These are phyloP conservation scores for Ampelomyces quisqualis DNA, from an alignment of 2,329 filamentous ascomycete genomes.

Conservation along the genomic window DNA sequence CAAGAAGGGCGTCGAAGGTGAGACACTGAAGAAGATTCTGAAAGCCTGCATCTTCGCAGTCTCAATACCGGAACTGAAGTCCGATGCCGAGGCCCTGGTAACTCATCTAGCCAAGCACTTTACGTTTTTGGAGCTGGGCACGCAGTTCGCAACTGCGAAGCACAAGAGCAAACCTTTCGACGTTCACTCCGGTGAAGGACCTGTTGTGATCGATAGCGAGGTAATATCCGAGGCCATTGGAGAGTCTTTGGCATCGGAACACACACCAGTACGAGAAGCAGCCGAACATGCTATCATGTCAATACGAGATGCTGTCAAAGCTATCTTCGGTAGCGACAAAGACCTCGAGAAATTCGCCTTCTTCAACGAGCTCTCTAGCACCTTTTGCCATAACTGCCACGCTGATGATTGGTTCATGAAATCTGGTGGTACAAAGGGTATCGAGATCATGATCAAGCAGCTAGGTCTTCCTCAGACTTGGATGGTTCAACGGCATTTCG, in stretches of 20 bases:
- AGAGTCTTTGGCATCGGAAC: constrained; percentile 85
- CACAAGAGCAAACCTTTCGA: constrained; percentile 78
- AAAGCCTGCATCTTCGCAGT: constrained; percentile 86
- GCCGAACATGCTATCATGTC: constrained; percentile 76
- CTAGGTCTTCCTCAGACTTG: constrained; percentile 81
- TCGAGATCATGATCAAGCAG: constrained; percentile 82
- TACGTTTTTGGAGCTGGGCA: constrained; percentile 83
- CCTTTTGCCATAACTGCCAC: constrained; percentile 92
- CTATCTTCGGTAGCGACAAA: constrained; percentile 74
- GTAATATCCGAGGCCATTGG: constrained; percentile 86
- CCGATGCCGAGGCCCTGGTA: constrained; percentile 73
- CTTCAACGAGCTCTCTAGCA: constrained; percentile 77
- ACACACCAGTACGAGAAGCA: constrained; percentile 74
- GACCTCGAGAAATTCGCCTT: constrained; percentile 76
- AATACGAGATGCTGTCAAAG: constrained; percentile 72
- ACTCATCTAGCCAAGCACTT: constrained; percentile 86
- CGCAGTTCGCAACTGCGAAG: constrained; percentile 77
- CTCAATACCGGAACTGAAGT: constrained; percentile 76
- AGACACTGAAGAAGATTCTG: constrained; percentile 78
- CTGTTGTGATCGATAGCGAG: constrained; percentile 81
- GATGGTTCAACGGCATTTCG: constrained; percentile 78
- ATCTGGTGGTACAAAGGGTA: constrained; percentile 85
- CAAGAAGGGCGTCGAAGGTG: constrained; percentile 84
- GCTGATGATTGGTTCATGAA: constrained; percentile 99
- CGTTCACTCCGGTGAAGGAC: constrained; percentile 81